These are phyloP conservation scores for Ophiostoma perfectum DNA, from an alignment of 2,329 filamentous ascomycete genomes.

Conservation along the genomic window DNA sequence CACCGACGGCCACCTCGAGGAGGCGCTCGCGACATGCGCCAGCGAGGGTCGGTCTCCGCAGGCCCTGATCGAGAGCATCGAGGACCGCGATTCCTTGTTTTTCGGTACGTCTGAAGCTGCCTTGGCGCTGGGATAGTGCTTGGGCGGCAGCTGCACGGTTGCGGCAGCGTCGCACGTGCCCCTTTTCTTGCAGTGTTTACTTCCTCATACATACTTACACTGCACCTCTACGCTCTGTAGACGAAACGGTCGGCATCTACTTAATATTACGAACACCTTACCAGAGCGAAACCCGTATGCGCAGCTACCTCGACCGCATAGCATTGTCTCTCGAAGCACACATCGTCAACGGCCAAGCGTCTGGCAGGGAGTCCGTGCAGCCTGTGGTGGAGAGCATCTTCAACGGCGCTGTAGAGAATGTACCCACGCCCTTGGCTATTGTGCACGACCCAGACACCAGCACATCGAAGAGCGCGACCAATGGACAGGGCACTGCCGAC, in stretches of 20 bases:
- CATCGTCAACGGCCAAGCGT: conserved; percentile 52
- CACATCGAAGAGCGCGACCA: conserved; percentile 9
- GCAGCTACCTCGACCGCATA: conserved; percentile 57
- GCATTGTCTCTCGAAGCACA: conserved; percentile 62
- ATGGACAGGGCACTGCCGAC: not conserved
- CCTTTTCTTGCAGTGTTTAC: no score
- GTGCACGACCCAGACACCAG: conserved; percentile 36
- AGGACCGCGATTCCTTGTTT: conserved; percentile 60
- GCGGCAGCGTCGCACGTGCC: not conserved
- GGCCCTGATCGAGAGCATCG: conserved; percentile 51
- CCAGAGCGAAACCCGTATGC: conserved; percentile 51
- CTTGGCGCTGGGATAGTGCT: conserved; percentile 28
- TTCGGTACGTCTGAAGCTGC: conserved; percentile 51
- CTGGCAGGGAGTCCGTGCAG: conserved; percentile 41
- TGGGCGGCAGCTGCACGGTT: not conserved
- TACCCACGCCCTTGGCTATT: conserved; percentile 47
- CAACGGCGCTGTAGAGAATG: conserved; percentile 47
- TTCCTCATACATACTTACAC: conserved; percentile 28
- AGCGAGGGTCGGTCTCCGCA: conserved; percentile 38
- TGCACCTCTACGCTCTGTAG: conserved; percentile 41
- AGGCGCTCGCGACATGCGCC: conserved; percentile 38
- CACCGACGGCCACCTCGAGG: conserved; percentile 51
- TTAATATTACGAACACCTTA: conserved; percentile 62
- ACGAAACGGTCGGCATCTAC: conserved; percentile 67
- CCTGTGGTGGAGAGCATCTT: conserved; percentile 56